Conservation (phyloP, 1,139 yeast species). For the Lodderomyces margitis region DNA sequence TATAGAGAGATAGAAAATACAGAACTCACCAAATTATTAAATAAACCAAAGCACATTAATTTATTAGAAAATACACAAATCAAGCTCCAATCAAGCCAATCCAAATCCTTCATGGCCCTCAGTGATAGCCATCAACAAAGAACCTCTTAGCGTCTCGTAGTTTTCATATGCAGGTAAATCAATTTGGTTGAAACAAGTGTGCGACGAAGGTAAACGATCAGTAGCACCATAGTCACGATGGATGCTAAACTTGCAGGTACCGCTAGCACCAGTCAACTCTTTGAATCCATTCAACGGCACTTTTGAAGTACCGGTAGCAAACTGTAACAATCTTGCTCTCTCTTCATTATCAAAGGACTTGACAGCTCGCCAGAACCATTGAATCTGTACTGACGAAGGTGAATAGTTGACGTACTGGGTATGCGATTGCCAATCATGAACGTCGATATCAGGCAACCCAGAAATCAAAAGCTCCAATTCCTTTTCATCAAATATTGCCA, state of each 20-base stretch:
- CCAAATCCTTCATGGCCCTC: constrained; percentile 99
- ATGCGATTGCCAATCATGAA: constrained; percentile 91
- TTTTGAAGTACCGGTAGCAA: constrained; percentile 96
- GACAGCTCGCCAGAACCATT: constrained; percentile 99
- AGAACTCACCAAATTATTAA: neutral
- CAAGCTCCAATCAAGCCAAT: constrained; percentile 44
- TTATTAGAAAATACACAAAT: neutral
- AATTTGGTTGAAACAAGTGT: constrained; percentile 93
- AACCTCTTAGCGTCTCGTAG: constrained; percentile 80
- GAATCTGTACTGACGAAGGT: constrained; percentile 81
- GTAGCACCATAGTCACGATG: constrained; percentile 86
- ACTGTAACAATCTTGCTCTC: constrained; percentile 88
- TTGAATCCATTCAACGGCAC: constrained; percentile 95
- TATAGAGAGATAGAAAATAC: constrained; percentile 5
- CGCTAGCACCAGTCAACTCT: constrained; percentile 85
- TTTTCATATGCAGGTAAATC: constrained; percentile 92
- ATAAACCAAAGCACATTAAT: neutral
- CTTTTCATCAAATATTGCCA: constrained; percentile 90
- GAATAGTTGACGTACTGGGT: constrained; percentile 82
- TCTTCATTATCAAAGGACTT: constrained; percentile 93
- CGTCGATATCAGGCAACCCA: constrained; percentile 95
- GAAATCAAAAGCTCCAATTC: constrained; percentile 90
- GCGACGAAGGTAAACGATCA: constrained; percentile 91
- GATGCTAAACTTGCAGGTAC: constrained; percentile 82
- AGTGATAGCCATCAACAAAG: constrained; percentile 79